Percentiles rank a stretch among this genome's conserved stretches.
These are phyloP conservation scores for Hyaloperonospora arabidopsidis DNA, from an alignment of 352 stramenopile genomes.

Conservation along the genomic window DNA sequence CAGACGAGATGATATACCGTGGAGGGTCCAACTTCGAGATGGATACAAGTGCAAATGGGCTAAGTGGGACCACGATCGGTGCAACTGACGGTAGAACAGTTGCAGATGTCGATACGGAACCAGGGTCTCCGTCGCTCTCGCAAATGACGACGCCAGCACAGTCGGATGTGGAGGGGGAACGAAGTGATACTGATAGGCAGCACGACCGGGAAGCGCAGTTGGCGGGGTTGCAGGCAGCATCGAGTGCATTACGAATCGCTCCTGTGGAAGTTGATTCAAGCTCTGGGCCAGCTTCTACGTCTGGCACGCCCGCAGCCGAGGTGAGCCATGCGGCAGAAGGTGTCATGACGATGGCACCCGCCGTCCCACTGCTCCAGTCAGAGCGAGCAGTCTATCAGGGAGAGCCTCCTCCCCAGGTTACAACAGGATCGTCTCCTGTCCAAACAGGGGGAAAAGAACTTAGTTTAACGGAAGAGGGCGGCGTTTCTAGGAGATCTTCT, in stretches of 20 bases:
- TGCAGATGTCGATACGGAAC: slow-evolving; percentile 55
- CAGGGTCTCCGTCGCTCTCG: slow-evolving; percentile 48
- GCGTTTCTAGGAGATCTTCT: slow-evolving; percentile 41
- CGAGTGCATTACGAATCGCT: slow-evolving; percentile 23
- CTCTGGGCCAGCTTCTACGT: not conserved
- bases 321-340: slow-evolving; percentile 25
- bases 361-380: not conserved
- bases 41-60: slow-evolving; percentile 15
- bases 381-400: slow-evolving; percentile 5
- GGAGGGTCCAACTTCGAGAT: slow-evolving; percentile 48
- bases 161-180: slow-evolving; percentile 56
- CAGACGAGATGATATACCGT: slow-evolving; percentile 57
- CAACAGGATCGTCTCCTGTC: slow-evolving; percentile 11
- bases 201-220: slow-evolving; percentile 28
- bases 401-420: slow-evolving; percentile 20
- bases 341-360: not conserved
- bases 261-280: slow-evolving; percentile 8
- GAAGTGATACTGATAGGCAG: slow-evolving; percentile 16
- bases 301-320: slow-evolving; percentile 13
- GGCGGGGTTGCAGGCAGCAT: slow-evolving; percentile 25
- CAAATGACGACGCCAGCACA: slow-evolving; percentile 60
- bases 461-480: slow-evolving; percentile 16
- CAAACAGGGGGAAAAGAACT: slow-evolving; percentile 22
- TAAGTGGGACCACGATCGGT: not conserved
- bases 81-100: slow-evolving; percentile 11